Evolutionary conservation across 176 grass and related monocot genomes (phyloP), one percentile per base, ranked within the genome.

Genomic region (Oryza rufipogon): DNA sequence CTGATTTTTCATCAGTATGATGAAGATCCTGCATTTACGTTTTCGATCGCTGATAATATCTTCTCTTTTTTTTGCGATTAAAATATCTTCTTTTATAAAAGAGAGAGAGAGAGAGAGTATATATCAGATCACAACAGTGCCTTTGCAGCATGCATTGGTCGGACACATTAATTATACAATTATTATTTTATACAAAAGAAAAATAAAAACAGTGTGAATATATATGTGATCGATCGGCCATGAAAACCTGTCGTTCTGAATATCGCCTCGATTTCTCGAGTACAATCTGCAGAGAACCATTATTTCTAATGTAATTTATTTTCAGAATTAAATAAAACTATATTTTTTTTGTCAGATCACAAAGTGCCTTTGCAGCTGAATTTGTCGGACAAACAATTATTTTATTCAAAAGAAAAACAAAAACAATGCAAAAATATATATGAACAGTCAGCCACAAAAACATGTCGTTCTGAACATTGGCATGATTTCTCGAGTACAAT

Each of bases 311-410:
- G 16, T 56, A 56, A 56, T 56, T 19, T 6, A 19, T 56, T 19
- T 56, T 56, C 9, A 7, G n/a, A 58, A 58, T 9, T 20, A n/a
- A 58, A 52, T n/a, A 52, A 15, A 49, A 49, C 46, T 16, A 52
- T 52, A 52, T 10, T 42, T 42, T 42, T 5, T 42, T 44, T 44
- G 42, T n/a, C 12, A 36, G 71, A 67, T 67, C 42, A 75, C 45
- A 26, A 83, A 75, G 72, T 76, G 20, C 58, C 36, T 23, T 9
- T 45, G 61, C 44, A 13, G 42, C 51, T 75, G 81, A 61, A 67
- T 17, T 54, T 83, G 60, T 49, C 58, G 39, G 71, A 66, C 70
- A 26, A 14, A 3, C 17, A 15, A 2, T 49, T 49, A 15, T 13
- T 49, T 49, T 9, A 49, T 49, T 15, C 9, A 49, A 15, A 15